Percentiles rank a stretch among this genome's conserved stretches.
phyloP scores from a whole-genome alignment of 345 rosid species.

The Euphorbia lathyris region DNA sequence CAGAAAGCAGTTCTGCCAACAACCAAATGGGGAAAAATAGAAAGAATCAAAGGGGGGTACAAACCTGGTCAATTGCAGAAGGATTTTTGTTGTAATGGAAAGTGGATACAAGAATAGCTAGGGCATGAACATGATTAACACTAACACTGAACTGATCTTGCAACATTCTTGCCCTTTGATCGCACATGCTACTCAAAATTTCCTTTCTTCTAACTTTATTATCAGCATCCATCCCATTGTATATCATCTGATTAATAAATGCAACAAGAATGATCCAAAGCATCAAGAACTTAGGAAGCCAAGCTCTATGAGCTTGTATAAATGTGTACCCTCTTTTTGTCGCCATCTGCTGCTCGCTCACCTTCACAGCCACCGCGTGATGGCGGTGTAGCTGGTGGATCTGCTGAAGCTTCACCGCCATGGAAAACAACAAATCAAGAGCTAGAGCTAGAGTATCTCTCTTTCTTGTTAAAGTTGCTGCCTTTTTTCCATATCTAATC shows the following conservation, averaged over 20 bases:
- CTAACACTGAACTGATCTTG: constrained; percentile 97
- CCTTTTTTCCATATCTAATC: constrained; percentile 42
- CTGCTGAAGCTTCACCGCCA: constrained; percentile 63
- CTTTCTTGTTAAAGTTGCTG: constrained; percentile 5
- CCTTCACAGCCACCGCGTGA: constrained; percentile 58
- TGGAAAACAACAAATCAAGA: constrained; percentile 23
- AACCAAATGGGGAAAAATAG: not conserved
- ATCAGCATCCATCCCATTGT: constrained; percentile 54
- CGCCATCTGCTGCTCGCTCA: constrained; percentile 52
- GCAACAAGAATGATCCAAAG: constrained; percentile 55
- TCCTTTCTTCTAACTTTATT: constrained; percentile 72
- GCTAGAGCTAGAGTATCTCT: not conserved
- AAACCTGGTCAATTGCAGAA: constrained; percentile 98
- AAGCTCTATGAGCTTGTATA: constrained; percentile 60
- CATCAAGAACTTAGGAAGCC: constrained; percentile 57
- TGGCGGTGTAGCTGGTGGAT: constrained; percentile 32
- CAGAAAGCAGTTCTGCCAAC: not conserved
- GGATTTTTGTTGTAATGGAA: constrained; percentile 90
- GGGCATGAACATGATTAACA: constrained; percentile 97
- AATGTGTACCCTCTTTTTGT: constrained; percentile 63
- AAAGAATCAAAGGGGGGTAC: constrained; percentile 3
- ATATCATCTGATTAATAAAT: constrained; percentile 42
- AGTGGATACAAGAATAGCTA: constrained; percentile 95
- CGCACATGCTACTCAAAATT: constrained; percentile 81
- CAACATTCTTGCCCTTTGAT: constrained; percentile 93